Percentiles rank a stretch among this genome's conserved stretches.
phyloP scores from a whole-genome alignment of 2,329 filamentous ascomycete genomes.

The Huntiella decipiens region DNA sequence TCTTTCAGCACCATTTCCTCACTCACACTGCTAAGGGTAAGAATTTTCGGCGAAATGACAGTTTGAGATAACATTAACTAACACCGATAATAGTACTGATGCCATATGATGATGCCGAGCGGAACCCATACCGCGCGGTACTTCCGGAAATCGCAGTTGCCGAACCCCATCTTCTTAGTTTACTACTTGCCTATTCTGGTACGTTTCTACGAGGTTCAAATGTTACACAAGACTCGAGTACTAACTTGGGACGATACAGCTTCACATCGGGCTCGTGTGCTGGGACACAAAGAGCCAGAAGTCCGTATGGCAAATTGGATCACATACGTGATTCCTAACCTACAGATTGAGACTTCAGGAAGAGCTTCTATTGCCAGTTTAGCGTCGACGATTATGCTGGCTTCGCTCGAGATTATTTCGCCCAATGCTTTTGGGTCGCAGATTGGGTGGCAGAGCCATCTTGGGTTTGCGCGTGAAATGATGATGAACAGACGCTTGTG shows the following conservation, averaged over 20 bases:
- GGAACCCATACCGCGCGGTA: constrained; percentile 33
- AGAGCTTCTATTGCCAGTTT: constrained; percentile 30
- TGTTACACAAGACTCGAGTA: background rate
- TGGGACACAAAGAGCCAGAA: constrained; percentile 54
- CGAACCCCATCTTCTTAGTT: constrained; percentile 53
- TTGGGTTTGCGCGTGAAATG: constrained; percentile 56
- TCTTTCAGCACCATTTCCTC: constrained; percentile 39
- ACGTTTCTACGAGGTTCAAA: constrained; percentile 3
- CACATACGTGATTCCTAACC: constrained; percentile 50
- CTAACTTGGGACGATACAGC: constrained; percentile 22
- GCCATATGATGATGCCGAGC: constrained; percentile 31
- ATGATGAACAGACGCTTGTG: constrained; percentile 33
- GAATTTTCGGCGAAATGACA: background rate
- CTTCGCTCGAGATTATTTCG: constrained; percentile 66
- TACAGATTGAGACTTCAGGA: background rate
- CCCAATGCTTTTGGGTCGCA: constrained; percentile 64
- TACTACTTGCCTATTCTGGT: constrained; percentile 59
- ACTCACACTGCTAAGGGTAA: constrained; percentile 58
- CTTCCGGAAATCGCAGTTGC: constrained; percentile 43
- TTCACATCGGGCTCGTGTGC: constrained; percentile 58
- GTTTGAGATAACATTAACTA: too few relatives aligned
- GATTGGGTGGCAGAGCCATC: constrained; percentile 64
- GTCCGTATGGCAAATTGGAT: constrained; percentile 69
- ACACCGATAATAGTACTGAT: constrained; percentile 20
- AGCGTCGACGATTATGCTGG: constrained; percentile 68